These are phyloP conservation scores for Penicillium sp. DNA, from an alignment of 2,329 filamentous ascomycete species.

Conservation along the genomic window DNA sequence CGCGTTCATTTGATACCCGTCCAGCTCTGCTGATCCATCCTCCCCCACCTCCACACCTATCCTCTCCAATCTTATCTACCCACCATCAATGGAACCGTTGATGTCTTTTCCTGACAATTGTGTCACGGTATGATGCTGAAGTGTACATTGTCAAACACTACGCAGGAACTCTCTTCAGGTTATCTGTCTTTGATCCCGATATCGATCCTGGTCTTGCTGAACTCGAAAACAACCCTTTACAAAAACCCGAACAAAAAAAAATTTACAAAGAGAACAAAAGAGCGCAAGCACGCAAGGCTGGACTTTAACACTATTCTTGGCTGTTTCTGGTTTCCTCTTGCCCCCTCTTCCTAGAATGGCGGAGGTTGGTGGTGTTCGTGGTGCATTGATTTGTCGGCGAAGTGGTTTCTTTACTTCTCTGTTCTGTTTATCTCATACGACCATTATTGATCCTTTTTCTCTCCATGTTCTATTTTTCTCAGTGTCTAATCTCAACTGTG, in stretches of 20 bases:
- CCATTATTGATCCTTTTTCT: slow-evolving; percentile 26
- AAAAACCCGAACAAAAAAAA: slow-evolving; percentile 5
- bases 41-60: slow-evolving; percentile 13
- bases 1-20: slow-evolving; percentile 41
- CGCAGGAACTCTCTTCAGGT: slow-evolving; percentile 6
- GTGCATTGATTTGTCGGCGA: slow-evolving; percentile 38
- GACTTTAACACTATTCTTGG: slow-evolving; percentile 26
- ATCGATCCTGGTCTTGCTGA: slow-evolving; percentile 8
- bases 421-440: slow-evolving; percentile 25
- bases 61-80: neutral
- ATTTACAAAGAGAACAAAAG: slow-evolving; percentile 24
- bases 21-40: slow-evolving; percentile 29
- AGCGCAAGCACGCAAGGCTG: slow-evolving; percentile 31
- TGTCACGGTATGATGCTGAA: slow-evolving; percentile 8
- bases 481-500: slow-evolving; percentile 24
- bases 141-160: slow-evolving; percentile 25
- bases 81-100: neutral
- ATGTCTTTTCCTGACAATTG: neutral
- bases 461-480: slow-evolving; percentile 20
- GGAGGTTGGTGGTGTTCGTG: slow-evolving; percentile 40
- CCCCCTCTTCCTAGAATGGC: slow-evolving; percentile 38
- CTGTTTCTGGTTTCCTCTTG: slow-evolving; percentile 26
- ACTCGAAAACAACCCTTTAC: neutral
- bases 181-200: slow-evolving; percentile 15
- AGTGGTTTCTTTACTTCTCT: slow-evolving; percentile 30